phyloP scores from a whole-genome alignment of 805 yeast species.

The Candida chilensis region DNA sequence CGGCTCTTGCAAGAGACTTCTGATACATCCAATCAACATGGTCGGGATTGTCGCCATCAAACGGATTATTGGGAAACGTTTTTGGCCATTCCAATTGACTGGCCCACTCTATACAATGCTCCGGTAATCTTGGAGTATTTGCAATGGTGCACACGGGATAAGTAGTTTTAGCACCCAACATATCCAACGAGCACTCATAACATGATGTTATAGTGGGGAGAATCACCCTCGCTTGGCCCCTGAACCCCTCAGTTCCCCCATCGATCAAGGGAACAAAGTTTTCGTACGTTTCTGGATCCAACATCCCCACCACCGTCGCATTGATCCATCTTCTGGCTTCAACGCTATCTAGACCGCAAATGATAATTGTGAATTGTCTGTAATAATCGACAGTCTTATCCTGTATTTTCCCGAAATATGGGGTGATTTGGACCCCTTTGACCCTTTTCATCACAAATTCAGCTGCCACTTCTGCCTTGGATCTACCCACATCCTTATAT shows the following conservation, averaged over 20 bases:
- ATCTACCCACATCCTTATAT: constrained; percentile 46
- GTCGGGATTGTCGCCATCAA: constrained; percentile 62
- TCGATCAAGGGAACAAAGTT: constrained; percentile 52
- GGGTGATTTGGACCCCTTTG: constrained; percentile 33
- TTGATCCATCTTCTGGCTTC: constrained; percentile 92
- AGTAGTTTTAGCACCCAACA: constrained; percentile 55
- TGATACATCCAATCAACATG: constrained; percentile 59
- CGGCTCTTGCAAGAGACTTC: constrained; percentile 50
- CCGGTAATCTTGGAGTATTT: constrained; percentile 88
- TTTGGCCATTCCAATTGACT: constrained; percentile 67
- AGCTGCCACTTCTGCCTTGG: constrained; percentile 64
- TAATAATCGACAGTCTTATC: constrained; percentile 55
- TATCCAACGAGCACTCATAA: constrained; percentile 82
- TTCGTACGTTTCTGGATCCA: constrained; percentile 33
- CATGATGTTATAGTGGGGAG: constrained; percentile 83
- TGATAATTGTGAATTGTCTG: constrained; percentile 55
- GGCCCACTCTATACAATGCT: constrained; percentile 92
- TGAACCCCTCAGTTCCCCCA: constrained; percentile 93
- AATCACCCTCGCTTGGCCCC: constrained; percentile 85
- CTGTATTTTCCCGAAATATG: constrained; percentile 56
- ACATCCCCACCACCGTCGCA: constrained; percentile 51
- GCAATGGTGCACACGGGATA: constrained; percentile 93
- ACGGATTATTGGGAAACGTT: constrained; percentile 29
- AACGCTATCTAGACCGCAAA: constrained; percentile 85
- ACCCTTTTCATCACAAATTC: constrained; percentile 39